Evolutionary conservation across 495 filamentous ascomycete genomes (phyloP).

Genomic region (Daldinia vernicosa): DNA sequence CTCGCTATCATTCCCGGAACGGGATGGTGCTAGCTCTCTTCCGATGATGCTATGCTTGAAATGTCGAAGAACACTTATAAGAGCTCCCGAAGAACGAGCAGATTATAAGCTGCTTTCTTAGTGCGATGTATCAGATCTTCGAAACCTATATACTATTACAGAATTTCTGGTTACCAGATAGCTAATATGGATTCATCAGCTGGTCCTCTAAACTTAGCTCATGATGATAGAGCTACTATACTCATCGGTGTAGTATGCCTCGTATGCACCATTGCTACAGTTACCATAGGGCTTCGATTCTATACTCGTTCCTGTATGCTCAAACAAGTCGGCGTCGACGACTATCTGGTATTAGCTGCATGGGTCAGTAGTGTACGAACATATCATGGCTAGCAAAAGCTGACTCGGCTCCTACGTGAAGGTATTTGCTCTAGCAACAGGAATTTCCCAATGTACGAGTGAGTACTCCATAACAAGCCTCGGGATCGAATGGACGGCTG

Average conservation of each 20-base stretch:
- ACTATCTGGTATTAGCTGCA: slow-evolving; percentile 46
- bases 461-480: not conserved
- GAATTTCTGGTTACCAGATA: not conserved
- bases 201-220: slow-evolving; percentile 4
- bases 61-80: slow-evolving; percentile 16
- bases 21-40: slow-evolving; percentile 8
- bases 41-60: slow-evolving; percentile 20
- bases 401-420: slow-evolving; percentile 9
- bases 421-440: slow-evolving; percentile 35
- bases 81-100: not conserved
- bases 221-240: slow-evolving; percentile 29
- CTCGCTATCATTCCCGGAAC: slow-evolving; percentile 18
- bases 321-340: slow-evolving; percentile 55
- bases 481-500: not conserved
- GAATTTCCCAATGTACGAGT: slow-evolving; percentile 41
- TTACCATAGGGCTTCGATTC: slow-evolving; percentile 48
- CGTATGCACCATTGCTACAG: slow-evolving; percentile 46
- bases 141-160: not conserved
- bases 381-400: not conserved
- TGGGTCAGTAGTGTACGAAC: slow-evolving; percentile 23
- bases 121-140: not conserved
- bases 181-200: slow-evolving; percentile 29
- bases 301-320: slow-evolving; percentile 53
- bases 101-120: not conserved
- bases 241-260: slow-evolving; percentile 39